A percentile compares a stretch with the other conserved stretches of the same genome.
Evolutionary conservation across 371 early-diverging fungal species (phyloP).

Genomic region (Rhizopus stolonifer): DNA sequence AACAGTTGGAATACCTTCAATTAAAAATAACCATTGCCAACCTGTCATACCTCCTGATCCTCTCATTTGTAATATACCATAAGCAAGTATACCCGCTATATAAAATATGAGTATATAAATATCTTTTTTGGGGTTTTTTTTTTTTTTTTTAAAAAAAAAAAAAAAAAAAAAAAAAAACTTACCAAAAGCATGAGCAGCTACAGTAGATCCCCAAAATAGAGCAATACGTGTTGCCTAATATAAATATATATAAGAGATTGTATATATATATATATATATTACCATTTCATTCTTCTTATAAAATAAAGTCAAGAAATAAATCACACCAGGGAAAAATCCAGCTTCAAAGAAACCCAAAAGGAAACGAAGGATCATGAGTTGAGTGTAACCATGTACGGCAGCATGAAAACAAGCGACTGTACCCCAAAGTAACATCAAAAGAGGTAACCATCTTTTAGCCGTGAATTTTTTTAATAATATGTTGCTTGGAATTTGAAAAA

Average conservation of each 20-base stretch:
- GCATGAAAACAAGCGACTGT: slow-evolving; percentile 41
- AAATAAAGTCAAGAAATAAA: slow-evolving; percentile 43
- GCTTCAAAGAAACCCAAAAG: slow-evolving; percentile 46
- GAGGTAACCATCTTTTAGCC: slow-evolving; percentile 44
- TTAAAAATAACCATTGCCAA: slow-evolving; percentile 53
- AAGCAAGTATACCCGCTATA: slow-evolving; percentile 49
- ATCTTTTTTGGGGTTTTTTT: no score
- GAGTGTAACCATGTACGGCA: slow-evolving; percentile 25
- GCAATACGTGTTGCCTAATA: slow-evolving; percentile 45
- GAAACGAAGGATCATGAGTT: slow-evolving; percentile 38
- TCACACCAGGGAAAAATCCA: slow-evolving; percentile 49
- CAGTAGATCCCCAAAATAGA: slow-evolving; percentile 49
- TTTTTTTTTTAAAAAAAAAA: no score
- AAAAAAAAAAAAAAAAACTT: no score
- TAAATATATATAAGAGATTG: no score
- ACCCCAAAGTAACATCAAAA: slow-evolving; percentile 47
- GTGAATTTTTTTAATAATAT: slow-evolving; percentile 42
- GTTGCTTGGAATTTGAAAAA: slow-evolving; percentile 51
- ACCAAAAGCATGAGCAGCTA: slow-evolving; percentile 51
- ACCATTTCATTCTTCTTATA: slow-evolving; percentile 50
- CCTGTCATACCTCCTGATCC: slow-evolving; percentile 40
- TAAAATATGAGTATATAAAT: not conserved
- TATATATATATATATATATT: not conserved
- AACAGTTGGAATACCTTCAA: slow-evolving; percentile 54
- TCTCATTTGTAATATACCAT: slow-evolving; percentile 41